These are phyloP conservation scores for Suillus clintonianus DNA, from an alignment of 768 basidiomycete species.

Conservation along the genomic window DNA sequence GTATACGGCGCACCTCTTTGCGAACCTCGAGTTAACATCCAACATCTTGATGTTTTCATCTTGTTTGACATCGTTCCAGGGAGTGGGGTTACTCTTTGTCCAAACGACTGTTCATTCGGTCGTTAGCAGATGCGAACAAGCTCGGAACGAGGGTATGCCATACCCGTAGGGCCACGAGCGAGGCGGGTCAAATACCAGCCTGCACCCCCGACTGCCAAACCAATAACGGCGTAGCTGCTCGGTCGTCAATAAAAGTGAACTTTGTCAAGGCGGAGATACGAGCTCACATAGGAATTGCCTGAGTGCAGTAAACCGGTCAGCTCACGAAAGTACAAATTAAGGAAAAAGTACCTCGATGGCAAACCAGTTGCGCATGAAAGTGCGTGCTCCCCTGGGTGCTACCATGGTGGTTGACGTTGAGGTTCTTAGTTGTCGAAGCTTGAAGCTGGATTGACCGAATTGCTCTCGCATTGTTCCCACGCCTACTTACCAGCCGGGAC, in stretches of 20 bases:
- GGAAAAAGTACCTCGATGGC: conserved; percentile 43
- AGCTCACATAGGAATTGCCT: conserved; percentile 55
- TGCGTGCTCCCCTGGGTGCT: conserved; percentile 17
- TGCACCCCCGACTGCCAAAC: conserved; percentile 56
- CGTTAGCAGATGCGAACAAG: conserved; percentile 7
- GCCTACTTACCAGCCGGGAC: conserved; percentile 5
- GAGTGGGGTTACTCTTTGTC: conserved; percentile 76
- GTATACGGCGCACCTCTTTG: conserved; percentile 49
- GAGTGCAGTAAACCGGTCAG: conserved; percentile 1
- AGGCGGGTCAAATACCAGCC: conserved; percentile 69
- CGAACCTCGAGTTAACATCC: conserved; percentile 71
- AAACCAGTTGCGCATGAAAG: conserved; percentile 43
- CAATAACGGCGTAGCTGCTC: conserved; percentile 50
- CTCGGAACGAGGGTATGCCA: conserved; percentile 18
- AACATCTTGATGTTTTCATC: conserved; percentile 75
- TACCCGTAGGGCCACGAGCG: conserved; percentile 56
- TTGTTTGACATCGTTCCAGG: conserved; percentile 83
- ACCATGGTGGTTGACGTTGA: conserved; percentile 23
- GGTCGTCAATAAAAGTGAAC: conserved; percentile 15
- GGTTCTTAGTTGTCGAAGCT: not conserved
- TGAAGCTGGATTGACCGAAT: not conserved
- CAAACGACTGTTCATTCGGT: conserved; percentile 47
- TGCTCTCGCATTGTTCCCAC: conserved; percentile 7
- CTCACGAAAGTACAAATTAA: not conserved
- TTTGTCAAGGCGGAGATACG: conserved; percentile 6